Evolutionary conservation across 257 asterid species (phyloP).

Genomic region (Nicotiana otophora): DNA sequence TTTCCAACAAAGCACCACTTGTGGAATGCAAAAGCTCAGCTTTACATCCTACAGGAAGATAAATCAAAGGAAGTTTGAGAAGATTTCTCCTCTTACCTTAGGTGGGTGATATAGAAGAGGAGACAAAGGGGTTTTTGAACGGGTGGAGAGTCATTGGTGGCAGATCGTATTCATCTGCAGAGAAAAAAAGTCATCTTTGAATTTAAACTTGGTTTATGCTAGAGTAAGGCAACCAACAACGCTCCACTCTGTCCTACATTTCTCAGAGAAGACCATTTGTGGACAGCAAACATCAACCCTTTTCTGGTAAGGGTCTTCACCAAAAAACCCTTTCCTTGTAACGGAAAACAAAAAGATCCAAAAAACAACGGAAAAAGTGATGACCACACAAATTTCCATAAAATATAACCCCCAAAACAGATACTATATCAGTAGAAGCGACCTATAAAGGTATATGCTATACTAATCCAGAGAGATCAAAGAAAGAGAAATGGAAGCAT

Average conservation of each 20-base stretch:
- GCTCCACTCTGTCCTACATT: not conserved
- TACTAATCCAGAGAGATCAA: not conserved
- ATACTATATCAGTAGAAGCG: not conserved
- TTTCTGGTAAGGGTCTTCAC: not conserved
- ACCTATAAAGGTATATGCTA: not conserved
- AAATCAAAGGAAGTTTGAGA: not conserved
- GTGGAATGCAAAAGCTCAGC: not conserved
- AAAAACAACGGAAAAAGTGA: not conserved
- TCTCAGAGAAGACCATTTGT: not conserved
- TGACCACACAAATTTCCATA: not conserved
- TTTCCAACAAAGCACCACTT: no score
- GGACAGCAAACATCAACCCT: not conserved
- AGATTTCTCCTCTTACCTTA: not conserved
- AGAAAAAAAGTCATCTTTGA: not conserved
- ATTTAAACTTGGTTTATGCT: not conserved
- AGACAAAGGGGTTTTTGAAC: not conserved
- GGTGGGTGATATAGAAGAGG: not conserved
- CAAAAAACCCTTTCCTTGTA: no score
- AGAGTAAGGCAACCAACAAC: not conserved
- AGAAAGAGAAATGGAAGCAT: not conserved
- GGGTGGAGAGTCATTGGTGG: not conserved
- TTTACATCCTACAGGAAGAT: not conserved
- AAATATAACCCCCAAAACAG: not conserved
- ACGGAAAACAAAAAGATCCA: not conserved
- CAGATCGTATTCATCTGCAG: not conserved